These are phyloP conservation scores for Scopulariopsis brevicaulis DNA, from an alignment of 2,329 filamentous ascomycete species.

Conservation along the genomic window DNA sequence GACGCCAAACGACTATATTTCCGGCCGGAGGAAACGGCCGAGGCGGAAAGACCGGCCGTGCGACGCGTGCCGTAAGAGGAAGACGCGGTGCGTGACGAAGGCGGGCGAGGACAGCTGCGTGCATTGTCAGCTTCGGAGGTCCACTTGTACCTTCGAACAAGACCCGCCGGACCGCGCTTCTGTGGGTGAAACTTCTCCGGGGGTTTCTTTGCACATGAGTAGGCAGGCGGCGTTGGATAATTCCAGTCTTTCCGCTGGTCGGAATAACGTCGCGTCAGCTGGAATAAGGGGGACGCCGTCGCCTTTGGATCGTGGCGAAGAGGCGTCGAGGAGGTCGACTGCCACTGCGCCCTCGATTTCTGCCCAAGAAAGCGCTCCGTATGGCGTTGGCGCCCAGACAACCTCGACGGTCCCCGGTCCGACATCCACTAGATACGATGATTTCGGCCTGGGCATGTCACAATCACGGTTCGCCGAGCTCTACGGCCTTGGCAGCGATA, in stretches of 20 bases:
- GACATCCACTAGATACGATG: constrained; percentile 8
- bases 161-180: neutral
- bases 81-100: constrained; percentile 8
- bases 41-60: constrained; percentile 17
- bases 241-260: neutral
- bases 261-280: neutral
- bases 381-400: neutral
- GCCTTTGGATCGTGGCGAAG: neutral
- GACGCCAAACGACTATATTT: neutral
- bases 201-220: constrained; percentile 2
- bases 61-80: constrained; percentile 20
- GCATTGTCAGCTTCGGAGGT: constrained; percentile 8
- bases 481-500: constrained; percentile 20
- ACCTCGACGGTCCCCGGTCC: neutral
- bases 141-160: constrained; percentile 7
- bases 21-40: constrained; percentile 12
- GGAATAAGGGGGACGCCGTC: neutral
- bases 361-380: neutral
- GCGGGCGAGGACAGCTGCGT: constrained; percentile 5
- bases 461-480: constrained; percentile 17
- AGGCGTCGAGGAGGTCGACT: neutral
- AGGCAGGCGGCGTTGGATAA: neutral
- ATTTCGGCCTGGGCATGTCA: constrained; percentile 13
- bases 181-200: constrained; percentile 5
- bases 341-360: neutral